These are phyloP conservation scores for Solanum hybrid DNA, from an alignment of 305 asterid species.

Conservation along the genomic window DNA sequence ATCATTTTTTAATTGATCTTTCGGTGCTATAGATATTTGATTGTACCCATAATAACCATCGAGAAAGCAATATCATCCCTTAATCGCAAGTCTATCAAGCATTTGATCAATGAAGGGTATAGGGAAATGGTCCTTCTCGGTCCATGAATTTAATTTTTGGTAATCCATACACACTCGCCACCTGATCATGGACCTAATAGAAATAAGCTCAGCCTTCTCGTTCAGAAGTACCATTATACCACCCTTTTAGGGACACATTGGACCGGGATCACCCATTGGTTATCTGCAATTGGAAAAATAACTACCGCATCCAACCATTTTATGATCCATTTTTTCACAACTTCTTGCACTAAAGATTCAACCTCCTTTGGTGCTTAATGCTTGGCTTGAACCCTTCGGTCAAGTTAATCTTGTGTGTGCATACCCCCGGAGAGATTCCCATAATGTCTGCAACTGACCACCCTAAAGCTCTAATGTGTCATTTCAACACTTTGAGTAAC, in stretches of 20 bases:
- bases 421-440: background rate
- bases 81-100: background rate
- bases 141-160: background rate
- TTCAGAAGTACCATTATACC: background rate
- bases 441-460: background rate
- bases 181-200: background rate
- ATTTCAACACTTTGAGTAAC: background rate
- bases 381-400: background rate
- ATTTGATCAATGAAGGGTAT: background rate
- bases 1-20: no score
- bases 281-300: background rate
- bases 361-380: background rate
- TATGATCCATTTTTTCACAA: background rate
- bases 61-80: background rate
- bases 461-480: background rate
- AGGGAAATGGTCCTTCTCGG: background rate
- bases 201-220: background rate
- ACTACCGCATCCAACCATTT: background rate
- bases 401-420: background rate
- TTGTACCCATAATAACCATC: background rate
- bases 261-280: background rate
- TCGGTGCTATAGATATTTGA: background rate
- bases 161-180: background rate
- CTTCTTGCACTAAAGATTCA: background rate
- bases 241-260: background rate